These are phyloP conservation scores for Aspergillus ruber DNA, from an alignment of 2,329 filamentous ascomycete species.

Conservation along the genomic window DNA sequence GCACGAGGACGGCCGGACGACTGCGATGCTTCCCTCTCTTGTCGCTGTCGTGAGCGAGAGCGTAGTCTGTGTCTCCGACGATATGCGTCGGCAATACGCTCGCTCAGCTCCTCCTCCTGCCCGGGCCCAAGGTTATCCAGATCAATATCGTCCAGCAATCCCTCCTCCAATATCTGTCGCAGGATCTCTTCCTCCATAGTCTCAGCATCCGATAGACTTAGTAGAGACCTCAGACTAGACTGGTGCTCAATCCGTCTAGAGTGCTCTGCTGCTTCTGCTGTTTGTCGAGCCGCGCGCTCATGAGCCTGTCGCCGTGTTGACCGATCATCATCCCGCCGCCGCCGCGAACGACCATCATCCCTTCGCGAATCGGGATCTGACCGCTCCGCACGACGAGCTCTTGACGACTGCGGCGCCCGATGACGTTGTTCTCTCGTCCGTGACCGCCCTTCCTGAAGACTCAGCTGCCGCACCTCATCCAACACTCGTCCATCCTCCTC, in stretches of 20 bases:
- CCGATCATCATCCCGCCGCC: slow-evolving; percentile 29
- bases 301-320: slow-evolving; percentile 21
- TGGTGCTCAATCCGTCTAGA: slow-evolving; percentile 74
- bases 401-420: slow-evolving; percentile 17
- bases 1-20: slow-evolving; percentile 20
- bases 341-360: slow-evolving; percentile 32
- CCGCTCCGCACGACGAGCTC: slow-evolving; percentile 26
- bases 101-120: slow-evolving; percentile 84
- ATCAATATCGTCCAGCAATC: slow-evolving; percentile 79
- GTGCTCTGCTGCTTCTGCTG: slow-evolving; percentile 24
- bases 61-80: slow-evolving; percentile 59
- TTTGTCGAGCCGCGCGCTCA: slow-evolving; percentile 13
- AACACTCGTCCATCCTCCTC: slow-evolving; percentile 64
- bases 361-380: slow-evolving; percentile 33
- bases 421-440: slow-evolving; percentile 22
- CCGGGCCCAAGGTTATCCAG: slow-evolving; percentile 76
- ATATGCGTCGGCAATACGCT: slow-evolving; percentile 85
- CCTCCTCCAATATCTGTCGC: slow-evolving; percentile 80
- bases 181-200: slow-evolving; percentile 81
- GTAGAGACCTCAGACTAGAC: slow-evolving; percentile 75
- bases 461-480: slow-evolving; percentile 66
- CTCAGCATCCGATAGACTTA: slow-evolving; percentile 72
- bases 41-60: slow-evolving; percentile 31
- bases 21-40: slow-evolving; percentile 29
- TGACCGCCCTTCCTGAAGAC: slow-evolving; percentile 48